phyloP scores from a whole-genome alignment of 139 green algal genomes.

The Penium margaritaceum region DNA sequence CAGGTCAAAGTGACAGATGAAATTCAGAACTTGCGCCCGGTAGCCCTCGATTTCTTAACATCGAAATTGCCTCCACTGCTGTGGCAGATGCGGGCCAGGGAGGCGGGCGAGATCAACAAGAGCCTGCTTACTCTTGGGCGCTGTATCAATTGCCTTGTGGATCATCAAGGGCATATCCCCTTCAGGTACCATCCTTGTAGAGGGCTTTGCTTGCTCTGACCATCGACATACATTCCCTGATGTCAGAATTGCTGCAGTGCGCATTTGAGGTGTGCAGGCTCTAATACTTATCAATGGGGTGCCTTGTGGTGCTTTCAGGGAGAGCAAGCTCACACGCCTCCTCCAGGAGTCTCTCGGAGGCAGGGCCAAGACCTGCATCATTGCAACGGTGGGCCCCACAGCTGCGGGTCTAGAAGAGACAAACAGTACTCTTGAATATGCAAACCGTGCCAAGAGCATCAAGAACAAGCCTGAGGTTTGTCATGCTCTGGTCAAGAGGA shows the following conservation, averaged over 20 bases:
- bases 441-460: slow-evolving; percentile 95
- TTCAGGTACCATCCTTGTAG: slow-evolving; percentile 42
- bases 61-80: too few species aligned
- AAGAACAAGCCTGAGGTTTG: slow-evolving; percentile 82
- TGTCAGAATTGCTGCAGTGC: too few species aligned
- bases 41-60: too few species aligned
- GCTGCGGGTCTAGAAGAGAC: slow-evolving; percentile 86
- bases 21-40: too few species aligned
- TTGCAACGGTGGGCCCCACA: slow-evolving; percentile 91
- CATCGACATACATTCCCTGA: too few species aligned
- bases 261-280: background rate
- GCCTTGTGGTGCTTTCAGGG: slow-evolving; percentile 64
- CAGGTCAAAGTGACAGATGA: too few species aligned
- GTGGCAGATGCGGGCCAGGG: slow-evolving; percentile 62
- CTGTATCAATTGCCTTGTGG: slow-evolving; percentile 89
- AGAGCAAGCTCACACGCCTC: slow-evolving; percentile 94
- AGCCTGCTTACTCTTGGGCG: slow-evolving; percentile 85
- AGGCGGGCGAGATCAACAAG: slow-evolving; percentile 96
- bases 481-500: background rate
- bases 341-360: slow-evolving; percentile 86
- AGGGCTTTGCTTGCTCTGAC: background rate
- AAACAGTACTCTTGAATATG: slow-evolving; percentile 92
- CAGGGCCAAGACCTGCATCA: slow-evolving; percentile 89
- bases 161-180: slow-evolving; percentile 59
- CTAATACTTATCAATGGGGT: slow-evolving; percentile 58